Evolutionary conservation across 176 grass and related monocot species (phyloP).

Genomic region (Aegilops bicornis): DNA sequence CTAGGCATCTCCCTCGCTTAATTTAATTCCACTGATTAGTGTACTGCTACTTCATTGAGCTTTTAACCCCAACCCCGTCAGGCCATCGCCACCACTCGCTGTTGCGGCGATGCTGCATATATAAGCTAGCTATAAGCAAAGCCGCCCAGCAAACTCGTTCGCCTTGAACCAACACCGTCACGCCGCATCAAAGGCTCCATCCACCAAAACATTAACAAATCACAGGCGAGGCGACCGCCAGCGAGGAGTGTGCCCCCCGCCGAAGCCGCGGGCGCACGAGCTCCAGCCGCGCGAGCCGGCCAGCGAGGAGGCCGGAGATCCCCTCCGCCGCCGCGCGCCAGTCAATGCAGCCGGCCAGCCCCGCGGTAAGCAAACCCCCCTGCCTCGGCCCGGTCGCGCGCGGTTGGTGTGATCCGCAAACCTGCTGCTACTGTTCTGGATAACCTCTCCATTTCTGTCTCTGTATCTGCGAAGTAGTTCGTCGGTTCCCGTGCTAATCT

Average conservation of each 20-base stretch:
- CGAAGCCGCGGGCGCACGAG: constrained; percentile 13
- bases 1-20: neutral
- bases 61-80: constrained; percentile 22
- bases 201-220: constrained; percentile 4
- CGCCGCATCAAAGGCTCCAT: constrained; percentile 33
- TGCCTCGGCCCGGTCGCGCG: neutral
- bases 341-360: constrained; percentile 28
- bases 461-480: constrained; percentile 15
- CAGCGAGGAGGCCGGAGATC: constrained; percentile 23
- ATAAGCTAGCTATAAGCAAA: constrained; percentile 5
- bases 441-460: neutral
- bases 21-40: neutral
- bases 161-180: constrained; percentile 33
- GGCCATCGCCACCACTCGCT: constrained; percentile 12
- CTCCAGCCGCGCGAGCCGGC: neutral
- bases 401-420: constrained; percentile 29
- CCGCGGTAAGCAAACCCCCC: constrained; percentile 8
- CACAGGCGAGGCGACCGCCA: neutral
- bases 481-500: constrained; percentile 30
- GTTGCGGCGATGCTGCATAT: constrained; percentile 39
- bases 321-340: neutral
- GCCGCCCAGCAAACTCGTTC: constrained; percentile 21
- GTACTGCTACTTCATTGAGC: no score
- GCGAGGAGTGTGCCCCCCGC: neutral
- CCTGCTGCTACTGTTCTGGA: constrained; percentile 21